phyloP scores from a whole-genome alignment of 2,329 filamentous ascomycete genomes.

The Aspergillus vadensis region DNA sequence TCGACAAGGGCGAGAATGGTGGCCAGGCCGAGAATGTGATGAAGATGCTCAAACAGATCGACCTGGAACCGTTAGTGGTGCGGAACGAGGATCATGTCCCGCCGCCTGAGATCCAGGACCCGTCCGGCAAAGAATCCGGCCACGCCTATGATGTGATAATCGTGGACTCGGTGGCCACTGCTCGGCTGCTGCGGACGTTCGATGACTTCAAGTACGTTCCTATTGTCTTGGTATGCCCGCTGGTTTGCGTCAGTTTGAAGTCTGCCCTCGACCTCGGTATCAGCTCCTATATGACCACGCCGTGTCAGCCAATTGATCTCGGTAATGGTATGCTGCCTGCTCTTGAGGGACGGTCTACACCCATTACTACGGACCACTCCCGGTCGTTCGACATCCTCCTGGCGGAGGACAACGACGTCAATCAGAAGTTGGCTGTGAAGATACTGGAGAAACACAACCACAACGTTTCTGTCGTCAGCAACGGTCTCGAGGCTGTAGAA shows the following conservation, averaged over 20 bases:
- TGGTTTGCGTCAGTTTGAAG: slow-evolving; percentile 89
- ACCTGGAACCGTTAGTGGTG: slow-evolving; percentile 81
- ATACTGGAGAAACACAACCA: slow-evolving; percentile 93
- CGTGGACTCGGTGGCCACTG: slow-evolving; percentile 89
- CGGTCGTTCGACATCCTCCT: slow-evolving; percentile 94
- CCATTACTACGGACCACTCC: slow-evolving; percentile 87
- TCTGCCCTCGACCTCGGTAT: slow-evolving; percentile 93
- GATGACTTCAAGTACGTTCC: slow-evolving; percentile 98
- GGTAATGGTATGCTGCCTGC: slow-evolving; percentile 96
- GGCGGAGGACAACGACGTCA: slow-evolving; percentile 96
- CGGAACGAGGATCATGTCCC: slow-evolving; percentile 70
- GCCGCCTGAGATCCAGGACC: slow-evolving; percentile 54
- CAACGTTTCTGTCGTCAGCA: slow-evolving; percentile 75
- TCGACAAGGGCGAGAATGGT: slow-evolving; percentile 83
- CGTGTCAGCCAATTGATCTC: slow-evolving; percentile 88
- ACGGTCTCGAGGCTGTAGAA: slow-evolving; percentile 89
- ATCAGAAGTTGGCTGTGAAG: slow-evolving; percentile 93
- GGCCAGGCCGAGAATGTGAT: slow-evolving; percentile 68
- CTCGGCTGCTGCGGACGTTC: slow-evolving; percentile 78
- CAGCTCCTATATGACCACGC: slow-evolving; percentile 98
- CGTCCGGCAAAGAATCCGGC: slow-evolving; percentile 48
- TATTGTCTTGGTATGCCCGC: slow-evolving; percentile 85
- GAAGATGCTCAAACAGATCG: slow-evolving; percentile 74
- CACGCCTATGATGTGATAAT: slow-evolving; percentile 92
- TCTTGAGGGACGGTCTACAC: slow-evolving; percentile 87